These are phyloP conservation scores for Penicillium antarcticum DNA, from an alignment of 495 filamentous ascomycete species.

Conservation along the genomic window DNA sequence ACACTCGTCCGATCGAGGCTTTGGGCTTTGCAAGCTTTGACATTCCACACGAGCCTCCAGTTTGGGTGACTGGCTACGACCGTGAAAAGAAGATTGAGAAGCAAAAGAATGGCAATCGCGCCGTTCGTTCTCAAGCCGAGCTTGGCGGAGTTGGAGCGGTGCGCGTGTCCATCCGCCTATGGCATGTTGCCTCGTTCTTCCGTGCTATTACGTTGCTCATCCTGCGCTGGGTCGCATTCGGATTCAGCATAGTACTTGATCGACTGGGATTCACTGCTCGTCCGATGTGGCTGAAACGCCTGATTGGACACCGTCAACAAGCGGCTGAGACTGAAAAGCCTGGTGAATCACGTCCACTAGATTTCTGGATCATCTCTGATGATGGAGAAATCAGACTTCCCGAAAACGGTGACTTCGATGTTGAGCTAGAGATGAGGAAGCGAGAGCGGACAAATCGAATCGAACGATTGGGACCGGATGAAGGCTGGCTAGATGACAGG, in stretches of 20 bases:
- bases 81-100: conserved; percentile 58
- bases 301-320: conserved; percentile 19
- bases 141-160: conserved; percentile 71
- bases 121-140: conserved; percentile 35
- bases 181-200: conserved; percentile 71
- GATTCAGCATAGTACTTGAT: conserved; percentile 51
- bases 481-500: conserved; percentile 65
- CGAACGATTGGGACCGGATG: conserved; percentile 41
- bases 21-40: conserved; percentile 32
- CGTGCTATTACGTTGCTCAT: conserved; percentile 67
- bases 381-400: conserved; percentile 57
- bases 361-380: conserved; percentile 60
- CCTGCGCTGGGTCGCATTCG: conserved; percentile 53
- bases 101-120: conserved; percentile 42
- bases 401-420: conserved; percentile 62
- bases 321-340: conserved; percentile 14
- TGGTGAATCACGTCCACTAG: conserved; percentile 27
- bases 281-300: conserved; percentile 58
- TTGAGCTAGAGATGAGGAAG: conserved; percentile 69
- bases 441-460: conserved; percentile 39
- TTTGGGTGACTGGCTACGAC: conserved; percentile 63
- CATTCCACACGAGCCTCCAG: conserved; percentile 21
- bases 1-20: conserved; percentile 24
- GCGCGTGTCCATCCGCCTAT: conserved; percentile 68
- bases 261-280: conserved; percentile 59